phyloP scores from a whole-genome alignment of 768 basidiomycete genomes.

The Sutorius australiensis region DNA sequence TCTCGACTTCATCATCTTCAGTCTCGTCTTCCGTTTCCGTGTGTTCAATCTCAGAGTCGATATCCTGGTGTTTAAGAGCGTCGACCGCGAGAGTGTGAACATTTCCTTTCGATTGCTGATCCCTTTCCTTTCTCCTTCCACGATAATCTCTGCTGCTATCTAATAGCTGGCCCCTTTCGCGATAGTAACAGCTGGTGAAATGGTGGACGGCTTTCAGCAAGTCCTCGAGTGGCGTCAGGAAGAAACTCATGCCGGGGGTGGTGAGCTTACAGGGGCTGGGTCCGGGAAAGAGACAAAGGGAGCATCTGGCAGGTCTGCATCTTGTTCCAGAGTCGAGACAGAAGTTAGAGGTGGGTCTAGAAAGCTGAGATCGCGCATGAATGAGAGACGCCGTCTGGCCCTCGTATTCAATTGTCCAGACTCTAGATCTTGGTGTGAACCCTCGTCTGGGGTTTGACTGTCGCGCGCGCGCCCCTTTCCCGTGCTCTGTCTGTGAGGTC shows the following conservation, averaged over 20 bases:
- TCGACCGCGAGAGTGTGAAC: constrained; percentile 22
- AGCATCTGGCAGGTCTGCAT: constrained; percentile 1
- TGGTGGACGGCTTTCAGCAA: constrained; percentile 50
- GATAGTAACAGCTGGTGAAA: constrained; percentile 55
- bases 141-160: constrained; percentile 49
- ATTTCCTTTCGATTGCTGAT: constrained; percentile 10
- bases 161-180: constrained; percentile 54
- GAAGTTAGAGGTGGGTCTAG: constrained; percentile 36
- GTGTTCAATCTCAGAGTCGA: constrained; percentile 10
- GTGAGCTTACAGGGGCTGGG: constrained; percentile 50
- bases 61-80: not conserved
- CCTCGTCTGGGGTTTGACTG: constrained; percentile 5
- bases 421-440: constrained; percentile 11
- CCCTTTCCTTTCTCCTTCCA: constrained; percentile 37
- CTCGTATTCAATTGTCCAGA: constrained; percentile 17
- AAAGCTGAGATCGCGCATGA: constrained; percentile 51
- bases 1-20: constrained; percentile 16
- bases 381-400: constrained; percentile 43
- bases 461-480: constrained; percentile 25
- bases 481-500: constrained; percentile 12
- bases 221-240: constrained; percentile 38
- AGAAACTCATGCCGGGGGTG: not conserved
- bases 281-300: constrained; percentile 22
- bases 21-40: constrained; percentile 15
- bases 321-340: constrained; percentile 11